phyloP scores from a whole-genome alignment of 768 basidiomycete genomes.

The Hericium alpestre region DNA sequence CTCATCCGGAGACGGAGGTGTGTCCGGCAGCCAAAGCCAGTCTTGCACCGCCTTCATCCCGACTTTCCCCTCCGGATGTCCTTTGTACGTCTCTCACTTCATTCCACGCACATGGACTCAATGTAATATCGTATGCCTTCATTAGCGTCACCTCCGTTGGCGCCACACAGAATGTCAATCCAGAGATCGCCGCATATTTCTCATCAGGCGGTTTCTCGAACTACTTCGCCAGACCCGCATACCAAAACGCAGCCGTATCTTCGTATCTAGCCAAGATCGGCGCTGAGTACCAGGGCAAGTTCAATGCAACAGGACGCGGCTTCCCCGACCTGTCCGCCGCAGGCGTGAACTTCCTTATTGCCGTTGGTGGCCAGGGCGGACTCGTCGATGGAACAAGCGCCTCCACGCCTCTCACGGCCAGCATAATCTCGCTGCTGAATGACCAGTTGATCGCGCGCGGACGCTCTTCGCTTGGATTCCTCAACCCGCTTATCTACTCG shows the following conservation, averaged over 20 bases:
- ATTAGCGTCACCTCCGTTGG: neutral
- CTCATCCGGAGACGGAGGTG: constrained; percentile 6
- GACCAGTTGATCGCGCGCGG: constrained; percentile 20
- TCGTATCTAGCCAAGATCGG: constrained; percentile 26
- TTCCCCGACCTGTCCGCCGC: constrained; percentile 39
- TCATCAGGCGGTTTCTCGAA: constrained; percentile 22
- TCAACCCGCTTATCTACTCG: constrained; percentile 14
- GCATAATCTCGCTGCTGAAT: constrained; percentile 24
- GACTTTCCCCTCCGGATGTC: constrained; percentile 25
- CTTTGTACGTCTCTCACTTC: constrained; percentile 16
- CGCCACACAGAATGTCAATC: constrained; percentile 3
- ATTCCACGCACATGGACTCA: neutral
- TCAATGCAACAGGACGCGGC: constrained; percentile 27
- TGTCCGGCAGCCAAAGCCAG: constrained; percentile 19
- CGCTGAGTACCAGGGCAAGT: constrained; percentile 19
- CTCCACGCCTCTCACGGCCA: constrained; percentile 24
- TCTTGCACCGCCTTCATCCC: constrained; percentile 22
- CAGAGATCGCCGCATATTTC: constrained; percentile 15
- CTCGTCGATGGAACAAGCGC: constrained; percentile 22
- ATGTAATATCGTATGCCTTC: neutral
- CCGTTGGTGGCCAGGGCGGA: neutral
- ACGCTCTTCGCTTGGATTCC: constrained; percentile 11
- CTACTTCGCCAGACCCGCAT: constrained; percentile 20
- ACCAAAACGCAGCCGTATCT: constrained; percentile 28
- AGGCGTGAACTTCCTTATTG: constrained; percentile 20